Conservation (phyloP, 805 yeast genomes). For the Kazachstania kunashirensis region DNA sequence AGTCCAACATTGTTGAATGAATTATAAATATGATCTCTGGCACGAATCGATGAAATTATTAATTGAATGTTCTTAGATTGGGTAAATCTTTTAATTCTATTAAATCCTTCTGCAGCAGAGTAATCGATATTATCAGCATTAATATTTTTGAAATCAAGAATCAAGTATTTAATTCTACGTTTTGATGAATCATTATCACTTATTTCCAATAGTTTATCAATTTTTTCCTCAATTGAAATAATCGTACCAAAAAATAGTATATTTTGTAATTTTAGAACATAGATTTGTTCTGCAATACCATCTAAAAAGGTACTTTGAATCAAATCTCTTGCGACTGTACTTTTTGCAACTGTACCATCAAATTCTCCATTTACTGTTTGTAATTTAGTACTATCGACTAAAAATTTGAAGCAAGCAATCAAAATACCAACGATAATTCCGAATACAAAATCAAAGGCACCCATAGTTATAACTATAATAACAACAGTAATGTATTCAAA, state of each 20-base stretch:
- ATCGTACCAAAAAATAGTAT: slow-evolving; percentile 91
- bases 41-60: slow-evolving; percentile 68
- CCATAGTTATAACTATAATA: slow-evolving; percentile 89
- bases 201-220: slow-evolving; percentile 57
- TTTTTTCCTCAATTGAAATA: slow-evolving; percentile 75
- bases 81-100: slow-evolving; percentile 71
- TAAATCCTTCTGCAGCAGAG: slow-evolving; percentile 92
- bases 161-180: slow-evolving; percentile 66
- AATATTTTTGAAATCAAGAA: slow-evolving; percentile 79
- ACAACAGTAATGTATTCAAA: slow-evolving; percentile 81
- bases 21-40: slow-evolving; percentile 53
- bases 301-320: slow-evolving; percentile 75
- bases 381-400: slow-evolving; percentile 79
- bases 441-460: slow-evolving; percentile 85
- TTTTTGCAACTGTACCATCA: slow-evolving; percentile 80
- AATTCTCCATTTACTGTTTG: slow-evolving; percentile 75
- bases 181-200: slow-evolving; percentile 28
- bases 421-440: slow-evolving; percentile 88
- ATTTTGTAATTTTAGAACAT: slow-evolving; percentile 78
- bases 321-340: slow-evolving; percentile 87
- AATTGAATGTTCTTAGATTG: slow-evolving; percentile 60
- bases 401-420: slow-evolving; percentile 88
- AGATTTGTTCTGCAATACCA: slow-evolving; percentile 84
- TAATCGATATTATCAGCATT: slow-evolving; percentile 66
- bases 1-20: slow-evolving; percentile 79